A percentile compares a stretch with the other conserved stretches of the same genome.
phyloP scores from a whole-genome alignment of 495 filamentous ascomycete species.

The Penicillium paradoxum region DNA sequence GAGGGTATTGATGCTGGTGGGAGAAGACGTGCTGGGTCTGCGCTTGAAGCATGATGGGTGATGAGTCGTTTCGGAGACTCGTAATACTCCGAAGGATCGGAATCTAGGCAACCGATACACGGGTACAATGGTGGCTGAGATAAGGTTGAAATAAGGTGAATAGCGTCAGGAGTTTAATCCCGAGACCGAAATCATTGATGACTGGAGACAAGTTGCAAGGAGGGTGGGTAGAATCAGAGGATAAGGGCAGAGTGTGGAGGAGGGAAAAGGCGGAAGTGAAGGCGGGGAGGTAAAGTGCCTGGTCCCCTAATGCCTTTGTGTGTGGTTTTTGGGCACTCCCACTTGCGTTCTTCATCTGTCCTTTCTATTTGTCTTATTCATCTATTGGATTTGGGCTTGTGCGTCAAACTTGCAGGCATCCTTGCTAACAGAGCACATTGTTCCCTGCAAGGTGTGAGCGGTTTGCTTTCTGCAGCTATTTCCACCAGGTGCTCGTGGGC shows the following conservation, averaged over 20 bases:
- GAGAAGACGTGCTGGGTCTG: constrained; percentile 60
- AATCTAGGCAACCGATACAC: constrained; percentile 18
- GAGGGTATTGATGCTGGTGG: constrained; percentile 77
- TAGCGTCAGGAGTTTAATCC: constrained; percentile 24
- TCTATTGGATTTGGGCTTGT: neutral
- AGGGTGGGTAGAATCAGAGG: constrained; percentile 15
- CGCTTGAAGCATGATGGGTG: constrained; percentile 47
- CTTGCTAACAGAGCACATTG: constrained; percentile 19
- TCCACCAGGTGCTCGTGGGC: neutral
- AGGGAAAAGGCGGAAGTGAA: constrained; percentile 20
- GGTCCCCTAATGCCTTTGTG: constrained; percentile 20
- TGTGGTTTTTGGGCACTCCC: constrained; percentile 6
- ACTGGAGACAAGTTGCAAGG: constrained; percentile 9
- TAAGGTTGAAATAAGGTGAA: constrained; percentile 6
- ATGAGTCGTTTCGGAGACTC: constrained; percentile 27
- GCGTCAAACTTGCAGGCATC: constrained; percentile 8
- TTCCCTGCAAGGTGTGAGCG: constrained; percentile 18
- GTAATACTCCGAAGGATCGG: constrained; percentile 34
- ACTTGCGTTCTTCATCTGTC: neutral
- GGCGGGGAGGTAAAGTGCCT: constrained; percentile 23
- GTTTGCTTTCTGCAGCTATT: constrained; percentile 13
- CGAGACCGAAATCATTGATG: constrained; percentile 24
- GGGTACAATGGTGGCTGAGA: constrained; percentile 6
- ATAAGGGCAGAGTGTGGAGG: constrained; percentile 10
- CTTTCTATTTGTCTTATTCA: neutral